Percentiles rank a stretch among this genome's conserved stretches.
Conservation (phyloP, 148 eudicot genomes). For the Fagopyrum tataricum region DNA sequence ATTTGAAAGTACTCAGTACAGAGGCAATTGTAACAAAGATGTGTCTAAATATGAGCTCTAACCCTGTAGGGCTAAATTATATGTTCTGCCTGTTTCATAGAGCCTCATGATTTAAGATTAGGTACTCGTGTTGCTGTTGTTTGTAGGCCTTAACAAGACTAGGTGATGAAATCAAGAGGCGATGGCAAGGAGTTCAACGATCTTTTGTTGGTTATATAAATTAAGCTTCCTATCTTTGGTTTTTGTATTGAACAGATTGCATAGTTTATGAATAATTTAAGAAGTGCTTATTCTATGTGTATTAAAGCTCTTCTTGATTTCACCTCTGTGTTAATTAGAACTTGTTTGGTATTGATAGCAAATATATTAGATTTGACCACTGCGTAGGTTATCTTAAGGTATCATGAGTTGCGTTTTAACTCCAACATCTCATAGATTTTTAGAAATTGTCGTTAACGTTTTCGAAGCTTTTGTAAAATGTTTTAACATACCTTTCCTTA, state of each 20-base stretch:
- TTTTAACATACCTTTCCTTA: too few species aligned
- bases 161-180: constrained; percentile 39
- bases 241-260: not conserved
- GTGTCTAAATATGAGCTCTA: too few species aligned
- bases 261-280: not conserved
- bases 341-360: too few species aligned
- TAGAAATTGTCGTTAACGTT: too few species aligned
- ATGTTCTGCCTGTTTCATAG: not conserved
- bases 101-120: constrained; percentile 26
- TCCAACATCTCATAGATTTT: too few species aligned
- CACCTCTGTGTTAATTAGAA: too few species aligned
- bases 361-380: too few species aligned
- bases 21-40: too few species aligned
- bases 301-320: not conserved
- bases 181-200: not conserved
- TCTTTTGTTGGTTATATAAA: not conserved
- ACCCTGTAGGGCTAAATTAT: not conserved
- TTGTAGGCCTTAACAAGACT: constrained; percentile 74
- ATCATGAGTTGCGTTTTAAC: too few species aligned
- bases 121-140: constrained; percentile 31
- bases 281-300: not conserved
- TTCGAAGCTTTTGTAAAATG: too few species aligned
- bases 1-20: too few species aligned
- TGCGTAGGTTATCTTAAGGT: too few species aligned
- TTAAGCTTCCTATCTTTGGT: not conserved